Conservation (phyloP, 345 rosid species). For the Camelina hispida region DNA sequence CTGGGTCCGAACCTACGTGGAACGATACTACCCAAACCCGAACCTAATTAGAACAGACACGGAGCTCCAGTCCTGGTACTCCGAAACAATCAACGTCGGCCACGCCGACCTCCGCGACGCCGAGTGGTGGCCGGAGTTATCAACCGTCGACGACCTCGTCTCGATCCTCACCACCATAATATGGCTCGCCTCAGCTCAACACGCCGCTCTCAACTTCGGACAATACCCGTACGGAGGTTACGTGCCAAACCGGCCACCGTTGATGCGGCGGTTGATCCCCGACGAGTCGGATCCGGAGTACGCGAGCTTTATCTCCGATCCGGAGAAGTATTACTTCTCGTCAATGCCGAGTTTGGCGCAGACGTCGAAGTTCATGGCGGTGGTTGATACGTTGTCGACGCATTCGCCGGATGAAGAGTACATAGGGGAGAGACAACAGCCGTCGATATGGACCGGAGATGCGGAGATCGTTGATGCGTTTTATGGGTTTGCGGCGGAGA, state of each 20-base stretch:
- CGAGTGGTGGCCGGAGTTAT: constrained; percentile 87
- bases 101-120: constrained; percentile 77
- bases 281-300: constrained; percentile 77
- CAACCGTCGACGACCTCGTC: constrained; percentile 60
- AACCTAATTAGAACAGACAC: constrained; percentile 56
- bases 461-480: constrained; percentile 76
- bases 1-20: constrained; percentile 88
- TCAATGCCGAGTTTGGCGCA: constrained; percentile 86
- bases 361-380: constrained; percentile 95
- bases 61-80: constrained; percentile 89
- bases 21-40: constrained; percentile 72
- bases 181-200: constrained; percentile 98
- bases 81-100: constrained; percentile 80
- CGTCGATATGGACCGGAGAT: constrained; percentile 79
- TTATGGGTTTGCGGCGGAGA: constrained; percentile 73
- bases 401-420: constrained; percentile 99
- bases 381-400: constrained; percentile 87
- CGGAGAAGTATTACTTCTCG: constrained; percentile 74
- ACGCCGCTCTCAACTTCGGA: constrained; percentile 96
- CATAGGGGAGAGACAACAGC: constrained; percentile 88
- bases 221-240: constrained; percentile 94
- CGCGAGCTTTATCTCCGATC: constrained; percentile 59
- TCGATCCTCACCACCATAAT: constrained; percentile 76
- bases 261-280: constrained; percentile 85
- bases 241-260: constrained; percentile 88